Conservation (phyloP, 2,329 filamentous ascomycete genomes). For the Chaetomium globosum region DNA sequence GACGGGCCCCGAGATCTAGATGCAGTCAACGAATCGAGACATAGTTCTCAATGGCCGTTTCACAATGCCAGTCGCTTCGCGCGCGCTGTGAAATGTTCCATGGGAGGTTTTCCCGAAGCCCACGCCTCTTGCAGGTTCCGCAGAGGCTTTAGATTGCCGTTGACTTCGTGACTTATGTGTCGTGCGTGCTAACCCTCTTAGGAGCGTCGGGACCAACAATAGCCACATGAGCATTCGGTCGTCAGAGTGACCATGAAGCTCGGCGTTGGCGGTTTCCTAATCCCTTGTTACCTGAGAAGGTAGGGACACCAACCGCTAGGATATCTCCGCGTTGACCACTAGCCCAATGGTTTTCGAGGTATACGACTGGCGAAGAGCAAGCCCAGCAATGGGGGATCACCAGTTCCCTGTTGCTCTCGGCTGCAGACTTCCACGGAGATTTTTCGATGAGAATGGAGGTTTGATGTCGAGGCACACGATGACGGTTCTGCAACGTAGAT, state of each 20-base stretch:
- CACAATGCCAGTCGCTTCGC: constrained; percentile 50
- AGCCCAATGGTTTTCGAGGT: constrained; percentile 78
- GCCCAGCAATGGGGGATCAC: constrained; percentile 52
- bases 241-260: background rate
- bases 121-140: constrained; percentile 31
- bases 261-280: background rate
- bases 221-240: constrained; percentile 12
- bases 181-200: constrained; percentile 17
- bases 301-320: constrained; percentile 60
- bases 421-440: constrained; percentile 78
- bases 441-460: constrained; percentile 68
- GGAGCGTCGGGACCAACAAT: background rate
- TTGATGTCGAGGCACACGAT: constrained; percentile 82
- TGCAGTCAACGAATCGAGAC: constrained; percentile 46
- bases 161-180: constrained; percentile 20
- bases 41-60: constrained; percentile 72
- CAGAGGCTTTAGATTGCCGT: constrained; percentile 28
- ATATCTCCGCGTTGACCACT: constrained; percentile 85
- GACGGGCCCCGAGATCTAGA: constrained; percentile 35
- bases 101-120: constrained; percentile 75
- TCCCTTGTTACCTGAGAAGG: constrained; percentile 20
- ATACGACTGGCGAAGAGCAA: constrained; percentile 91
- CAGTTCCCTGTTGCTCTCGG: constrained; percentile 60
- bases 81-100: constrained; percentile 68
- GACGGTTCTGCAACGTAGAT: background rate